Base-by-base conservation (phyloP, 1,284 basidiomycete species). In the Cryptococcus amylolentus region DNA sequence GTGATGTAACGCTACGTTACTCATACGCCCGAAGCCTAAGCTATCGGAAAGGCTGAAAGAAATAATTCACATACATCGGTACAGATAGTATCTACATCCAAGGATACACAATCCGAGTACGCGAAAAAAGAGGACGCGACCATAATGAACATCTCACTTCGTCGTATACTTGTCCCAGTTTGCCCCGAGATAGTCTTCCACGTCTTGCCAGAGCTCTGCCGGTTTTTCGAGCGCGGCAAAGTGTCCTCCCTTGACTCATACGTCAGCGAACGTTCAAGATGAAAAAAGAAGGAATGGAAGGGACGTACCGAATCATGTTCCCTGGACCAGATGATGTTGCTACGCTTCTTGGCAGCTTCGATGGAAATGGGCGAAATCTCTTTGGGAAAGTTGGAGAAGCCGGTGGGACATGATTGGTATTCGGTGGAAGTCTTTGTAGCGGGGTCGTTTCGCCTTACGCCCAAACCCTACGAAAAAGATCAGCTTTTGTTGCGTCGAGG, bases 151-250 rank as follows among this genome's bases (percentile, higher is more conserved):
- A 35, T 35, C 31, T 10, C 31, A 35, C 1, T 35, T 10, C 2
- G 7, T 35, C 31, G 10, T 39, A 31, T 49, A 39, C 14, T 39
- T 50, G 18, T 39, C 49, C 49, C 39, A 41, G 49, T 38, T 12
- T 14, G 13, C 26, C 10, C 16, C 18, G 9, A 47, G 20, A 47
- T 77, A 77, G 4, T 58, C 69, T 13, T 60, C 56, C 5, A 80
- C 64, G 51, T 72, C 72, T 28, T 66, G 53, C 57, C 70, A 77
- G n/a, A 78, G 61, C 53, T 62, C 52, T 16, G 64, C 58, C 6
- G 80, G 79, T 51, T 72, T 68, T 63, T 82, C 81, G 31, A 80
- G 64, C 1, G 79, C 79, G 2, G 79, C 68, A 53, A 79, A 74
- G 56, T 80, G 78, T 0, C 76, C 78, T 8, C 76, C 77, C 62